Evolutionary conservation across 345 rosid genomes (phyloP).

Genomic region (Litchi chinensis): DNA sequence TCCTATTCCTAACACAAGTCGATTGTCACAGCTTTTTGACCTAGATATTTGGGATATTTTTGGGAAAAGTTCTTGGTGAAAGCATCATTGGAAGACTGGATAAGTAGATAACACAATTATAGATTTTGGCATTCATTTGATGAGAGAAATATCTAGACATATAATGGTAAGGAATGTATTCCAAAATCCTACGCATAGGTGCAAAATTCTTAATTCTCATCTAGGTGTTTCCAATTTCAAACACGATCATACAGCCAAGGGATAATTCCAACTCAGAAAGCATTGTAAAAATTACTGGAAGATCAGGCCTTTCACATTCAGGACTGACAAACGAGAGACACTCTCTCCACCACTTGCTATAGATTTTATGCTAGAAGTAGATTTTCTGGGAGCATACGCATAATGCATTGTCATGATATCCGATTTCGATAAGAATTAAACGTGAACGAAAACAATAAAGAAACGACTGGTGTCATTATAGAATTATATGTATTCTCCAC

Average conservation of each 20-base stretch:
- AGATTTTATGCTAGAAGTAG: constrained; percentile 15
- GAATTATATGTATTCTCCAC: background rate
- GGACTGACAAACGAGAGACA: background rate
- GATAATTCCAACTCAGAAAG: background rate
- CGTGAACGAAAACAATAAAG: constrained; percentile 1
- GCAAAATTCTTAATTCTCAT: constrained; percentile 12
- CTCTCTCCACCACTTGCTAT: background rate
- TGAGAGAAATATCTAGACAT: background rate
- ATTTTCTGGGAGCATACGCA: background rate
- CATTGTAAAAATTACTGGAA: background rate
- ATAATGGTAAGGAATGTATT: background rate
- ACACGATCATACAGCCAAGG: background rate
- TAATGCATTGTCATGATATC: no score
- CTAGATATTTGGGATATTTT: background rate
- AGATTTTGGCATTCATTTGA: background rate
- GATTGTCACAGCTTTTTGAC: background rate
- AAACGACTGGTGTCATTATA: background rate
- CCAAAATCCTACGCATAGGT: constrained; percentile 15
- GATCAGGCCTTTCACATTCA: constrained; percentile 5
- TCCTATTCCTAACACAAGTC: no score
- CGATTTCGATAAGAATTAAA: background rate
- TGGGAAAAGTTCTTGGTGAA: background rate
- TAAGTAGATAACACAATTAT: constrained; percentile 15
- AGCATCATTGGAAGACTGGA: constrained; percentile 1
- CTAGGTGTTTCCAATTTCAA: constrained; percentile 6